These are phyloP conservation scores for Lepidium africanum DNA, from an alignment of 345 rosid species.

Conservation along the genomic window DNA sequence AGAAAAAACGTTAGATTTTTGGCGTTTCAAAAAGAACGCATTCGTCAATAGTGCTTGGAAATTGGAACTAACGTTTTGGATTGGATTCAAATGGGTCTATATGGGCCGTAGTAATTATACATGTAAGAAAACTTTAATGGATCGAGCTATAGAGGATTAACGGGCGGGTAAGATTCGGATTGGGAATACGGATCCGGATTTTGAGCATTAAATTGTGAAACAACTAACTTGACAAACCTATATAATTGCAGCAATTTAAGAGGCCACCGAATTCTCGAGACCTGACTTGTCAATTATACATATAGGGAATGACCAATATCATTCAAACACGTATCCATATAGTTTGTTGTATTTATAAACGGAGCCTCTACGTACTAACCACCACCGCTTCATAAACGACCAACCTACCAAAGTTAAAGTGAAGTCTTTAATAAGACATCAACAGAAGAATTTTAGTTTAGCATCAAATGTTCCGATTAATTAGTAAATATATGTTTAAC, in stretches of 20 bases:
- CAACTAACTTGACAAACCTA: neutral
- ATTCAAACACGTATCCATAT: neutral
- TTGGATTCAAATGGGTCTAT: too few relatives aligned
- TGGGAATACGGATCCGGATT: neutral
- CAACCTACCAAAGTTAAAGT: neutral
- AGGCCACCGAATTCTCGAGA: conserved; percentile 12
- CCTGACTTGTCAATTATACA: neutral
- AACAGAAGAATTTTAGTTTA: neutral
- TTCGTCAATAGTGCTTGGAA: neutral
- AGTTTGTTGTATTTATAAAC: conserved; percentile 3
- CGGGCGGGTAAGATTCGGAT: neutral
- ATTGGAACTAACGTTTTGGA: neutral
- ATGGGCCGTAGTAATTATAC: too few relatives aligned
- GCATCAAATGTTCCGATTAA: neutral
- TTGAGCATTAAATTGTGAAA: neutral
- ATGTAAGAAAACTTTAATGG: too few relatives aligned
- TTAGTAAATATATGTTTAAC: neutral
- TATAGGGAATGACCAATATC: neutral
- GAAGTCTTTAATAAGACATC: too few relatives aligned
- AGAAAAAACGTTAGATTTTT: neutral
- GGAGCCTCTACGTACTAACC: neutral
- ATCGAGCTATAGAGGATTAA: neutral
- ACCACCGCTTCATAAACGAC: conserved; percentile 10
- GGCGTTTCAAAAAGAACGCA: neutral
- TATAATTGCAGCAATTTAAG: neutral